Percentiles rank a stretch among this genome's conserved stretches.
Evolutionary conservation across 495 filamentous ascomycete genomes (phyloP).

Genomic region (Aspergillus cavernicola): DNA sequence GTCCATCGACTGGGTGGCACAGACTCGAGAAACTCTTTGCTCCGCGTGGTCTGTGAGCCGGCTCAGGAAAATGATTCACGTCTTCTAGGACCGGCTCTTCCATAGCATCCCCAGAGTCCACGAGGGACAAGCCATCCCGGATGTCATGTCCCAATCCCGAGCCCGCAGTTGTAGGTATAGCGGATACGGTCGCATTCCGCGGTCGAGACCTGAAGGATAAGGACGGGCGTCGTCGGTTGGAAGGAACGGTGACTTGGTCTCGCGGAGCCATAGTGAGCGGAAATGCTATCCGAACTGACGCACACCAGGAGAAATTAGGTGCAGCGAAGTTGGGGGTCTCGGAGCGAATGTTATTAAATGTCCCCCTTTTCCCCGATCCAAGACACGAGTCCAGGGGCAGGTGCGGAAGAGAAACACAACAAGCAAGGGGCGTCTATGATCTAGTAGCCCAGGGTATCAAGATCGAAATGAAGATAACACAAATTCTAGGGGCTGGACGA

Average conservation of each 20-base stretch:
- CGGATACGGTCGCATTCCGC: slow-evolving; percentile 28
- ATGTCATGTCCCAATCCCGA: slow-evolving; percentile 20
- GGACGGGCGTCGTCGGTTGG: slow-evolving; percentile 35
- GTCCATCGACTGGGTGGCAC: slow-evolving; percentile 42
- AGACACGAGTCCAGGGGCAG: slow-evolving; percentile 6
- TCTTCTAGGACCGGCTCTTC: slow-evolving; percentile 34
- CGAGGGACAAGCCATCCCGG: slow-evolving; percentile 28
- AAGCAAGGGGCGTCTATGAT: slow-evolving; percentile 15
- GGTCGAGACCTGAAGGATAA: slow-evolving; percentile 35
- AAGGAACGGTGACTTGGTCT: slow-evolving; percentile 24
- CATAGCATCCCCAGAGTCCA: slow-evolving; percentile 26
- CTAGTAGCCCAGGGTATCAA: slow-evolving; percentile 11
- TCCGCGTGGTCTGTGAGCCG: slow-evolving; percentile 33
- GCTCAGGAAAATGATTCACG: slow-evolving; percentile 32
- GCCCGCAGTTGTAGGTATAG: slow-evolving; percentile 15
- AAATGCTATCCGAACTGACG: slow-evolving; percentile 4
- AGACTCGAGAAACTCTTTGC: slow-evolving; percentile 47
- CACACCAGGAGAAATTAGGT: neutral
- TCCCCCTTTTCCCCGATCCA: slow-evolving; percentile 4
- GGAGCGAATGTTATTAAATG: slow-evolving; percentile 3
- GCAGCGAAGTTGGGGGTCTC: neutral
- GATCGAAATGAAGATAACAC: neutral
- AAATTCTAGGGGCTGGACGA: neutral
- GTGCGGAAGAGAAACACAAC: slow-evolving; percentile 7
- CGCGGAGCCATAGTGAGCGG: slow-evolving; percentile 34